A percentile compares a stretch with the other conserved stretches of the same genome.
Evolutionary conservation across 768 basidiomycete genomes (phyloP).

Genomic region (Kwoniella sp.): DNA sequence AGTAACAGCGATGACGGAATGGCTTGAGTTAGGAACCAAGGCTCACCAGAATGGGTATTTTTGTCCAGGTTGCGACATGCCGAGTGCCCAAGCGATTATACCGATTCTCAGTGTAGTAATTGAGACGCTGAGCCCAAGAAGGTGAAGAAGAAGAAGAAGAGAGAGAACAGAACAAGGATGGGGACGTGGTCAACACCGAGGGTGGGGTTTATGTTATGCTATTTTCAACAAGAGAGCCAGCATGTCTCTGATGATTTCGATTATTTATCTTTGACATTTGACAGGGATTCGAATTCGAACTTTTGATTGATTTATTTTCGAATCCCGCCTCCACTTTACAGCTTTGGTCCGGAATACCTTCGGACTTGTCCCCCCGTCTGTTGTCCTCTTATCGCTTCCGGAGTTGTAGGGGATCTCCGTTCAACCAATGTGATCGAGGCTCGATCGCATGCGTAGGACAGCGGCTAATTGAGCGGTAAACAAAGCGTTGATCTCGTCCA

Average conservation of each 20-base stretch:
- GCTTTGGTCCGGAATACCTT: neutral
- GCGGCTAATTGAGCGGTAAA: too few relatives aligned
- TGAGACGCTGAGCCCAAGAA: neutral
- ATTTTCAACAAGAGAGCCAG: too few relatives aligned
- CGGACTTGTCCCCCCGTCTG: neutral
- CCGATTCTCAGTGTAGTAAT: neutral
- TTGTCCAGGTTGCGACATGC: constrained; percentile 12
- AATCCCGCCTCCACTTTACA: neutral
- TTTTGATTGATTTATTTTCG: constrained; percentile 2
- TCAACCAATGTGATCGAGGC: too few relatives aligned
- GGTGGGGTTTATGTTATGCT: too few relatives aligned
- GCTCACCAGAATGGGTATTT: constrained; percentile 48
- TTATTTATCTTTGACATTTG: too few relatives aligned
- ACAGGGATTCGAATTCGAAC: neutral
- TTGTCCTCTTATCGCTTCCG: too few relatives aligned
- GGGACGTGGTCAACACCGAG: too few relatives aligned
- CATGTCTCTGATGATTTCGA: neutral
- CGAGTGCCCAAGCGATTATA: neutral
- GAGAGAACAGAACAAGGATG: neutral
- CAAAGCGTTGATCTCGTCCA: too few relatives aligned
- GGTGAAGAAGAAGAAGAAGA: neutral
- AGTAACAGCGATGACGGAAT: neutral
- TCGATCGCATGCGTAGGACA: too few relatives aligned
- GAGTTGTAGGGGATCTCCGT: neutral
- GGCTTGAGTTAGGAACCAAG: constrained; percentile 1